Conservation (phyloP, 2,329 filamentous ascomycete genomes). For the Botryosphaeria agaves region DNA sequence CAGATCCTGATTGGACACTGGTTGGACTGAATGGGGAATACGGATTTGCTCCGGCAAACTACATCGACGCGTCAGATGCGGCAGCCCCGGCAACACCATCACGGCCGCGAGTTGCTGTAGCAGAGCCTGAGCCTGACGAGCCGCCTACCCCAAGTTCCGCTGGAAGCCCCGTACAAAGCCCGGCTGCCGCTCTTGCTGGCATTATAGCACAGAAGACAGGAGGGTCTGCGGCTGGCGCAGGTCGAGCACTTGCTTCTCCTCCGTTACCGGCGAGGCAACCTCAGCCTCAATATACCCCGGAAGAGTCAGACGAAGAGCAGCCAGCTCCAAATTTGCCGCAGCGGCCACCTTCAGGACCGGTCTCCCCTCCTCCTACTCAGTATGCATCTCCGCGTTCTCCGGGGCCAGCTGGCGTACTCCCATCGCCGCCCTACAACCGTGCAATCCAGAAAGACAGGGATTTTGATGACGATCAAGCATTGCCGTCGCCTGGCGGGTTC, state of each 20-base stretch:
- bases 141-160: slow-evolving; percentile 25
- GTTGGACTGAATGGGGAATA: slow-evolving; percentile 73
- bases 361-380: slow-evolving; percentile 30
- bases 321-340: slow-evolving; percentile 44
- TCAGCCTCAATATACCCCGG: slow-evolving; percentile 41
- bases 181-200: slow-evolving; percentile 40
- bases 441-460: slow-evolving; percentile 19
- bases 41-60: slow-evolving; percentile 91
- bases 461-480: slow-evolving; percentile 27
- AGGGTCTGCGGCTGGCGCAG: slow-evolving; percentile 10
- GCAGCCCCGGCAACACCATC: slow-evolving; percentile 22
- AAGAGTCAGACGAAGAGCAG: slow-evolving; percentile 49
- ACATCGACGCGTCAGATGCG: slow-evolving; percentile 53
- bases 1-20: slow-evolving; percentile 92
- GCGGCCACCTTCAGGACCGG: slow-evolving; percentile 39
- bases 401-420: slow-evolving; percentile 22
- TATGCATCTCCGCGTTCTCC: slow-evolving; percentile 23
- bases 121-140: slow-evolving; percentile 25
- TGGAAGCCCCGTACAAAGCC: slow-evolving; percentile 28
- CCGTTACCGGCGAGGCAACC: slow-evolving; percentile 33
- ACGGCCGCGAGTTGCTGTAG: slow-evolving; percentile 18
- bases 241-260: slow-evolving; percentile 25
- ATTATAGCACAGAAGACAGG: slow-evolving; percentile 32
- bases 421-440: slow-evolving; percentile 39
- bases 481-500: slow-evolving; percentile 56